These are phyloP conservation scores for Colletotrichum sansevieriae DNA, from an alignment of 2,329 filamentous ascomycete species.

Conservation along the genomic window DNA sequence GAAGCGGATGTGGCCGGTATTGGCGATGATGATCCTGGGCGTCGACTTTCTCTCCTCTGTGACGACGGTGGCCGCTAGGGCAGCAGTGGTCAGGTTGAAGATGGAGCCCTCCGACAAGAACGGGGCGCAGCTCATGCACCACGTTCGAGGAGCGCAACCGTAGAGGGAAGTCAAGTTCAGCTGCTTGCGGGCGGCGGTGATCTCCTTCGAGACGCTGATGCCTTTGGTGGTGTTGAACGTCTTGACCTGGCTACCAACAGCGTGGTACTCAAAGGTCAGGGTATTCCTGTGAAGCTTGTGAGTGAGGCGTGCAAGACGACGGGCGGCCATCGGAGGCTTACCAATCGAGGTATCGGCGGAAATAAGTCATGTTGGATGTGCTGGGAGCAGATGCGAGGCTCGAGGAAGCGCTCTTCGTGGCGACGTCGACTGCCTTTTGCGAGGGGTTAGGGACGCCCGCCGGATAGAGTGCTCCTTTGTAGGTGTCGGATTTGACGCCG, in stretches of 20 bases:
- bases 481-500: slow-evolving; percentile 64
- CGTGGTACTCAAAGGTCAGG: slow-evolving; percentile 70
- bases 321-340: slow-evolving; percentile 63
- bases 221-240: slow-evolving; percentile 52
- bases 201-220: slow-evolving; percentile 59
- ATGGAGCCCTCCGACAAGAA: slow-evolving; percentile 51
- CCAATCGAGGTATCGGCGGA: slow-evolving; percentile 76
- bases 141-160: slow-evolving; percentile 72
- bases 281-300: slow-evolving; percentile 4
- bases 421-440: slow-evolving; percentile 51
- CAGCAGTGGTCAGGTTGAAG: slow-evolving; percentile 10
- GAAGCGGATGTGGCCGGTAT: slow-evolving; percentile 72
- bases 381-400: slow-evolving; percentile 34
- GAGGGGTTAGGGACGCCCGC: slow-evolving; percentile 54
- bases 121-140: slow-evolving; percentile 68
- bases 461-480: slow-evolving; percentile 51
- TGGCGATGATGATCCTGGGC: slow-evolving; percentile 69
- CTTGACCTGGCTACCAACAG: slow-evolving; percentile 58
- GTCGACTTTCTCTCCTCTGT: slow-evolving; percentile 56
- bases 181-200: slow-evolving; percentile 62
- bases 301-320: accelerated
- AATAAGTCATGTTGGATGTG: slow-evolving; percentile 58
- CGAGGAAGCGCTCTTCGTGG: background rate
- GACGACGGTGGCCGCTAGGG: slow-evolving; percentile 57
- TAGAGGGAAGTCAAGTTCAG: slow-evolving; percentile 69